A percentile compares a stretch with the other conserved stretches of the same genome.
Conservation (phyloP, 306 rosid species). For the Prunus salicina region DNA sequence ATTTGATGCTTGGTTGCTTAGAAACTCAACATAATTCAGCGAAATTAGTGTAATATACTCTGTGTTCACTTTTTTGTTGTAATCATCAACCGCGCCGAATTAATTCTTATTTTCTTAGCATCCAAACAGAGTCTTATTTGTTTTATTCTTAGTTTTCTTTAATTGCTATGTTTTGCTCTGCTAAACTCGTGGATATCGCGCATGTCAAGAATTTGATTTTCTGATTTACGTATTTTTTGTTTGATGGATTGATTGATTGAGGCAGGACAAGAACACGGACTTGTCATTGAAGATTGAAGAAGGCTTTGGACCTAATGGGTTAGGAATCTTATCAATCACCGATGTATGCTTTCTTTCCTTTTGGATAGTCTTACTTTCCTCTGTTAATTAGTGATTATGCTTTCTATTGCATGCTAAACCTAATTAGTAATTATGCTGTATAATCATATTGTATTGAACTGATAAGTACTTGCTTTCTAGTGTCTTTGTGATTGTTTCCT, state of each 20-base stretch:
- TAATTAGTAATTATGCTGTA: background rate
- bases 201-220: background rate
- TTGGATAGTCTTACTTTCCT: background rate
- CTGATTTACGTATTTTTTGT: background rate
- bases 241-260: conserved; percentile 18
- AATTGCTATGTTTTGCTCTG: background rate
- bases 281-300: conserved; percentile 73
- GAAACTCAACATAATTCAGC: background rate
- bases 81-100: background rate
- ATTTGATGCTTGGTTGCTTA: background rate
- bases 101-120: background rate
- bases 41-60: background rate
- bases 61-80: background rate
- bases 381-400: background rate
- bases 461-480: background rate
- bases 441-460: background rate
- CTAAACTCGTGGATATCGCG: background rate
- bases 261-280: conserved; percentile 63
- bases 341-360: conserved; percentile 44
- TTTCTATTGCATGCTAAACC: background rate
- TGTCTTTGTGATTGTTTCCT: background rate
- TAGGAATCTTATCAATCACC: conserved; percentile 72
- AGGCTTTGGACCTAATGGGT: conserved; percentile 78
- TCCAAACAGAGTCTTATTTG: background rate
- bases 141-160: background rate